These are phyloP conservation scores for Myriosclerotinia duriaeana DNA, from an alignment of 2,329 filamentous ascomycete genomes.

Conservation along the genomic window DNA sequence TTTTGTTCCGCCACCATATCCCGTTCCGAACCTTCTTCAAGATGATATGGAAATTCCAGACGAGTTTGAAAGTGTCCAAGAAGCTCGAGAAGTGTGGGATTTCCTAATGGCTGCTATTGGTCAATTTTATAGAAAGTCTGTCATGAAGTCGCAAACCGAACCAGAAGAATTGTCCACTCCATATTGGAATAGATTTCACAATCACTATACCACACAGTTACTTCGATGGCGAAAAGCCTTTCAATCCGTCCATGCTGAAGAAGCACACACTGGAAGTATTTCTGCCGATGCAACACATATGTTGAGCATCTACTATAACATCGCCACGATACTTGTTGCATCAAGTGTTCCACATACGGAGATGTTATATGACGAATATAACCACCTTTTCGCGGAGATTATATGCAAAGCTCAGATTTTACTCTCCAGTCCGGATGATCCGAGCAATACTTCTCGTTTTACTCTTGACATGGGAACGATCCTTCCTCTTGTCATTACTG, in stretches of 20 bases:
- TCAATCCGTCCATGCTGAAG: constrained; percentile 34
- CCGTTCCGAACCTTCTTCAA: constrained; percentile 38
- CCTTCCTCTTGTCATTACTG: constrained; percentile 38
- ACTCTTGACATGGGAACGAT: constrained; percentile 41
- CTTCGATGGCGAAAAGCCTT: constrained; percentile 38
- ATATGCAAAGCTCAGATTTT: constrained; percentile 37
- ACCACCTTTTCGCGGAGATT: constrained; percentile 37
- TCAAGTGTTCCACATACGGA: constrained; percentile 37
- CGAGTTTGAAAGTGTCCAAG: constrained; percentile 36
- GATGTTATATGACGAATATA: constrained; percentile 39
- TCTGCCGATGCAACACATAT: constrained; percentile 35
- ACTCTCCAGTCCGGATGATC: constrained; percentile 37
- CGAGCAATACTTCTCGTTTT: constrained; percentile 38
- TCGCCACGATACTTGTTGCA: constrained; percentile 39
- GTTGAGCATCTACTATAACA: constrained; percentile 40
- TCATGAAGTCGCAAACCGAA: constrained; percentile 35
- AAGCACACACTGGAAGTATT: constrained; percentile 33
- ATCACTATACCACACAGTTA: constrained; percentile 37
- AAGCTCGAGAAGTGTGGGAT: constrained; percentile 38
- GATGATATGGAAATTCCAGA: constrained; percentile 37
- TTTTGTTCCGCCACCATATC: constrained; percentile 39
- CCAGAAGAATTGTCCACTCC: constrained; percentile 34
- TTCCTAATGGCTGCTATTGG: constrained; percentile 40
- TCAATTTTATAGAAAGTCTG: constrained; percentile 38
- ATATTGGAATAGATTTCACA: constrained; percentile 36